These are phyloP conservation scores for Discostella pseudostelligera DNA, from an alignment of 108 stramenopile genomes.

Conservation along the genomic window DNA sequence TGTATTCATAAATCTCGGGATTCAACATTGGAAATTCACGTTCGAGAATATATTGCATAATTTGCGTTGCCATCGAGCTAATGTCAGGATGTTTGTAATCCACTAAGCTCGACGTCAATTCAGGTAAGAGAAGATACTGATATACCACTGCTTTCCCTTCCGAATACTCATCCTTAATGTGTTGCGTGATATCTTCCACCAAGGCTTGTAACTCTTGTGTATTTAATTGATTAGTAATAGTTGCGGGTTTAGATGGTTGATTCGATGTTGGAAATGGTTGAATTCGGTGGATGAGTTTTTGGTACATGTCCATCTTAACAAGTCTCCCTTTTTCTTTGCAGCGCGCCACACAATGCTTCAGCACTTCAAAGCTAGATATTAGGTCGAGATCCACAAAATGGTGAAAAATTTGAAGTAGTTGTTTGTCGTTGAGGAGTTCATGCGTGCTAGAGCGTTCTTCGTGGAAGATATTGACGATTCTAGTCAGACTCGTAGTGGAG, in stretches of 20 bases:
- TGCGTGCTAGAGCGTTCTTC: slow-evolving; percentile 1
- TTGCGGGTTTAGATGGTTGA: not conserved
- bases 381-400: slow-evolving; percentile 9
- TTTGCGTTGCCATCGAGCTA: slow-evolving; percentile 20
- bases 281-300: slow-evolving; percentile 12
- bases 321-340: slow-evolving; percentile 23
- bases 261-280: not conserved
- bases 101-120: slow-evolving; percentile 11
- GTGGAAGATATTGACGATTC: not conserved
- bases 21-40: slow-evolving; percentile 32
- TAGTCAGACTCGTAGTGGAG: not conserved
- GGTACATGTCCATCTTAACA: slow-evolving; percentile 23
- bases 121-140: slow-evolving; percentile 38
- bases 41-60: slow-evolving; percentile 33
- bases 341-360: slow-evolving; percentile 22
- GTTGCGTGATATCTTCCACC: slow-evolving; percentile 15
- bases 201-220: not conserved
- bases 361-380: slow-evolving; percentile 11
- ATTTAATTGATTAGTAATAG: not conserved
- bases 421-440: slow-evolving; percentile 2
- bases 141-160: slow-evolving; percentile 30
- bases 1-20: slow-evolving; percentile 22
- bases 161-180: slow-evolving; percentile 29
- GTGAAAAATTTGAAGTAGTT: slow-evolving; percentile 7
- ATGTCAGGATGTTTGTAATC: slow-evolving; percentile 6